phyloP scores from a whole-genome alignment of 179 eudicot species.

The Amaranthus tricolor region DNA sequence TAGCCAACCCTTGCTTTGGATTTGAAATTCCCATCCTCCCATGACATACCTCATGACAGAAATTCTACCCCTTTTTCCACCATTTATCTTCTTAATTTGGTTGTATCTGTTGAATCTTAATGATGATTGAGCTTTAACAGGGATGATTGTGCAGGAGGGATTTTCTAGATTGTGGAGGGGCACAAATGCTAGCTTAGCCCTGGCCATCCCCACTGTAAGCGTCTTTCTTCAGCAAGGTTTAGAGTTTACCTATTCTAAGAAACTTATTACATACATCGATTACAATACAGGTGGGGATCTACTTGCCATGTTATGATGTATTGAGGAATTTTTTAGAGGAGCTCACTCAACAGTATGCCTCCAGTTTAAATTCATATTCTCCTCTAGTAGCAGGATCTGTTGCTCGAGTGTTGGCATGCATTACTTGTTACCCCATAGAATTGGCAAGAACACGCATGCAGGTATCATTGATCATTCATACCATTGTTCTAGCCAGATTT shows the following conservation, averaged over 20 bases:
- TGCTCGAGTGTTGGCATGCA: slow-evolving; percentile 78
- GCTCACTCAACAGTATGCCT: slow-evolving; percentile 41
- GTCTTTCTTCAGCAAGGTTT: slow-evolving; percentile 16
- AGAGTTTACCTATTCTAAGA: background rate
- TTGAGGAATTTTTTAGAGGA: slow-evolving; percentile 63
- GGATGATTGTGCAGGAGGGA: slow-evolving; percentile 75
- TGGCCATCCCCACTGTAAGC: slow-evolving; percentile 84
- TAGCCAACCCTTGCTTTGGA: background rate
- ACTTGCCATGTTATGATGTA: slow-evolving; percentile 76
- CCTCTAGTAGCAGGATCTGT: slow-evolving; percentile 81
- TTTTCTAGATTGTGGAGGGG: slow-evolving; percentile 84
- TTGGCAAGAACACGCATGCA: slow-evolving; percentile 96
- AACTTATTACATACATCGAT: background rate
- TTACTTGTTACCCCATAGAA: slow-evolving; percentile 86
- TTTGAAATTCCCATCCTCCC: background rate
- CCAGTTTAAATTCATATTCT: slow-evolving; percentile 57
- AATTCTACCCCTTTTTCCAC: background rate
- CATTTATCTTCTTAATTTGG: background rate
- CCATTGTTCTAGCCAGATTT: background rate
- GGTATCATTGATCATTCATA: slow-evolving; percentile 37
- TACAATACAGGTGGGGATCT: slow-evolving; percentile 68
- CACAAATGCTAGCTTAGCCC: slow-evolving; percentile 83
- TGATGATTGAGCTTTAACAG: slow-evolving; percentile 32
- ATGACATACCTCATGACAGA: background rate
- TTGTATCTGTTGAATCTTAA: slow-evolving; percentile 11